These are phyloP conservation scores for Ophiostoma ips DNA, from an alignment of 2,329 filamentous ascomycete species.

Conservation along the genomic window DNA sequence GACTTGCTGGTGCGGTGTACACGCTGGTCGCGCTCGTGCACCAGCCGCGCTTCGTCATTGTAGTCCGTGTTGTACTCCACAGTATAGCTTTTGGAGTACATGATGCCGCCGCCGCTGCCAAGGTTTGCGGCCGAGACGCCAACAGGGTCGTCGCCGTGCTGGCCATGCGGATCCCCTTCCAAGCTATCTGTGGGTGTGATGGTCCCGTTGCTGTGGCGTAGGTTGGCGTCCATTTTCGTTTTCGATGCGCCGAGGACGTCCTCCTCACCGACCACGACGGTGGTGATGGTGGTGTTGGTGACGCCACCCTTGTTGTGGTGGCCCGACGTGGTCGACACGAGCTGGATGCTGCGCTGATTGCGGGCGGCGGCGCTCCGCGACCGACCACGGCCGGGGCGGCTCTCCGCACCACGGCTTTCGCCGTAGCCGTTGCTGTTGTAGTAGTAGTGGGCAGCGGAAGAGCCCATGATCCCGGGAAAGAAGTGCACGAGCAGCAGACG, in stretches of 20 bases:
- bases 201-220: not conserved
- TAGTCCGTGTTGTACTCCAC: constrained; percentile 13
- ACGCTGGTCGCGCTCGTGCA: constrained; percentile 1
- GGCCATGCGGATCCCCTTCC: not conserved
- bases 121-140: not conserved
- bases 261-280: not conserved
- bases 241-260: not conserved
- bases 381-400: not conserved
- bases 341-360: constrained; percentile 4
- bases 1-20: constrained; percentile 3
- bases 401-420: not conserved
- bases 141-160: not conserved
- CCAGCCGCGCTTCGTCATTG: constrained; percentile 11
- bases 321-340: constrained; percentile 3
- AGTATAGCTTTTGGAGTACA: constrained; percentile 10
- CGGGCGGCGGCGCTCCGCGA: not conserved
- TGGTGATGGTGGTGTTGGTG: constrained; percentile 6
- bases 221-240: not conserved
- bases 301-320: constrained; percentile 3
- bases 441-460: constrained; percentile 5
- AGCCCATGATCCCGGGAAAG: constrained; percentile 16
- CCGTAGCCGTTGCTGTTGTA: constrained; percentile 5
- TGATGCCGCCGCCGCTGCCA: constrained; percentile 7
- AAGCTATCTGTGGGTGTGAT: not conserved
- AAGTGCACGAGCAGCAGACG: constrained; percentile 19